Evolutionary conservation across 2,329 filamentous ascomycete species (phyloP), one percentile per base, ranked within the genome.

Genomic region (Lomentospora prolificans): DNA sequence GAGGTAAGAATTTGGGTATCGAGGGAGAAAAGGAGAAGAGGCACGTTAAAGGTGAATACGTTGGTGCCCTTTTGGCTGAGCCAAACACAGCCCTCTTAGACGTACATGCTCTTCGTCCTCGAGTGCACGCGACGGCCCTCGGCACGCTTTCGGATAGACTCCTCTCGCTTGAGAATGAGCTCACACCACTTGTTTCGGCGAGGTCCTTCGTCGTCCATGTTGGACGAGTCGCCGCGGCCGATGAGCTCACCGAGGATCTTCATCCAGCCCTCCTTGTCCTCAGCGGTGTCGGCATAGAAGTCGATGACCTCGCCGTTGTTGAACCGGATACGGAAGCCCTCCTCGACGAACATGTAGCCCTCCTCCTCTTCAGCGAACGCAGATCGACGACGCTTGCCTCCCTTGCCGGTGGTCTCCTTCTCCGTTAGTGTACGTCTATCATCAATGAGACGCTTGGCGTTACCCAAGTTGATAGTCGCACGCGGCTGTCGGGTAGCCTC

Each of bases 301-400:
- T 97, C 92, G 67, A 99, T 99, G 60, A 96, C 85, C 72, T 99
- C 94, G 59, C 94, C 94, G 65, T 99, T 99, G 68, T 89, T 95
- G 72, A 99, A 99, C 57, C 92, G 90, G 68, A 99, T 95, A 41
- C 94, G 89, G 85, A 99, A 99, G 2, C 94, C 94, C 69, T 99
- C 94, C 70, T 99, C 94, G 55, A 99, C 92, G 69, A 99, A 99
- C 88, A 96, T 96, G 76, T 99, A 99, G 44, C 94, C 94, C 68
- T 99, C 94, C 72, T 99, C 94, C 61, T 99, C 94, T 70, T 97
- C 94, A 1, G 92, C 91, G 69, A 99, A 99, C 9, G 89, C 94
- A 31, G 91, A 96, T 69, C 95, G 90, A 56, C 94, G 87, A 46
- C 94, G 87, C 62, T 84, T 85, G 56, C 90, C 89, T 60, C 81